Conservation (phyloP, 768 basidiomycete genomes). For the Lentinula aciculospora region DNA sequence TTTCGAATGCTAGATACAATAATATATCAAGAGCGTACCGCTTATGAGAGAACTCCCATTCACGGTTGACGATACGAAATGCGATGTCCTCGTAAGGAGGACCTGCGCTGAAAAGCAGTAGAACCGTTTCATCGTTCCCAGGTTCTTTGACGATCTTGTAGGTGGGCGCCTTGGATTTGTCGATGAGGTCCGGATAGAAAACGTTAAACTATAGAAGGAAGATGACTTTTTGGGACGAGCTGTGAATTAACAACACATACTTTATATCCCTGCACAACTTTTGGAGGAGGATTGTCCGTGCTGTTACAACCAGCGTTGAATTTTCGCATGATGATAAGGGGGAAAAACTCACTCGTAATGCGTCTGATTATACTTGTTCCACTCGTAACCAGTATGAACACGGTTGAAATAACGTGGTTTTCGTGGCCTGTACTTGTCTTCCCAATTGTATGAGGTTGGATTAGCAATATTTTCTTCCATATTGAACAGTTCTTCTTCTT, state of each 20-base stretch:
- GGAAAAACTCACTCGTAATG: constrained; percentile 84
- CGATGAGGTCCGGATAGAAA: constrained; percentile 98
- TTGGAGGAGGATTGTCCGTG: constrained; percentile 97
- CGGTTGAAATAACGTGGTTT: constrained; percentile 99
- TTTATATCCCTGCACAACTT: constrained; percentile 99
- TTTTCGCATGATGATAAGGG: not conserved
- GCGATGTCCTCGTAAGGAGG: constrained; percentile 99
- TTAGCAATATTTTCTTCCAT: constrained; percentile 83
- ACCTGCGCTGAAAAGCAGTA: constrained; percentile 91
- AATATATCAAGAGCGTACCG: constrained; percentile 43
- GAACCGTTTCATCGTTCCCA: constrained; percentile 92
- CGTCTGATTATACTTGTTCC: constrained; percentile 99
- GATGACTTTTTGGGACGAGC: not conserved
- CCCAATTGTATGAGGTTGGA: constrained; percentile 92
- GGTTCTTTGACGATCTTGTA: constrained; percentile 94
- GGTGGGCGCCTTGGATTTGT: constrained; percentile 94
- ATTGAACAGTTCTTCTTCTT: constrained; percentile 95
- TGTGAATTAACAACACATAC: constrained; percentile 25
- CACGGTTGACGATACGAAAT: constrained; percentile 94
- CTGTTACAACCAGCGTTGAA: constrained; percentile 30
- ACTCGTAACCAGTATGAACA: constrained; percentile 98
- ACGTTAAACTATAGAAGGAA: constrained; percentile 70
- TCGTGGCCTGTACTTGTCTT: constrained; percentile 95
- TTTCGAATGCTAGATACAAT: not conserved
- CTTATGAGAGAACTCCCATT: constrained; percentile 99